Percentiles rank a stretch among this genome's conserved stretches.
Conservation (phyloP, 805 yeast species). For the Pichia insulana region DNA sequence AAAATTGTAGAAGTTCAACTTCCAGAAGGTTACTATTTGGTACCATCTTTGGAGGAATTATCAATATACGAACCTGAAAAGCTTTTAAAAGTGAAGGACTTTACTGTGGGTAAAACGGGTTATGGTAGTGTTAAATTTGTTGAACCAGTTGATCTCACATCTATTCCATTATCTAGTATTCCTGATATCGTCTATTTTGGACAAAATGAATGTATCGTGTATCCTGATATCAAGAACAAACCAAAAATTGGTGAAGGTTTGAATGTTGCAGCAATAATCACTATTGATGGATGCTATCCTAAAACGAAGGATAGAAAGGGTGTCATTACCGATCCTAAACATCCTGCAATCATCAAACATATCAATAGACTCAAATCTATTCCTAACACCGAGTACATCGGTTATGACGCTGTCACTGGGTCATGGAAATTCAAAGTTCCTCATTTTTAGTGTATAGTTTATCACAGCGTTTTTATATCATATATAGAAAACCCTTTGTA, state of each 20-base stretch:
- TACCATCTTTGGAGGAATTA: conserved; percentile 65
- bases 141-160: conserved; percentile 75
- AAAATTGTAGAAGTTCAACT: conserved; percentile 2
- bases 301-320: conserved; percentile 59
- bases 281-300: conserved; percentile 77
- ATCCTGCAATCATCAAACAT: conserved; percentile 61
- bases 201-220: conserved; percentile 53
- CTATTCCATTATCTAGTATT: conserved; percentile 53
- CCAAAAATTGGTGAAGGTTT: conserved; percentile 76
- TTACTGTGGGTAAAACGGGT: conserved; percentile 71
- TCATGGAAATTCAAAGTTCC: conserved; percentile 57
- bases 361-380: conserved; percentile 54
- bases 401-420: conserved; percentile 72
- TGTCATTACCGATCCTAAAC: conserved; percentile 70
- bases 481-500: too few relatives aligned
- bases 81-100: conserved; percentile 51
- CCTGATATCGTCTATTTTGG: conserved; percentile 58
- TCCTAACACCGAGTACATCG: conserved; percentile 53
- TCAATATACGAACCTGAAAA: conserved; percentile 51
- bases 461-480: too few relatives aligned
- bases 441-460: conserved; percentile 20
- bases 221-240: conserved; percentile 54
- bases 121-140: conserved; percentile 72
- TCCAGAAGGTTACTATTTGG: conserved; percentile 76
- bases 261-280: conserved; percentile 64